Base-by-base conservation (phyloP, 169 alveolate genomes). In the Plasmodium blacklocki region DNA sequence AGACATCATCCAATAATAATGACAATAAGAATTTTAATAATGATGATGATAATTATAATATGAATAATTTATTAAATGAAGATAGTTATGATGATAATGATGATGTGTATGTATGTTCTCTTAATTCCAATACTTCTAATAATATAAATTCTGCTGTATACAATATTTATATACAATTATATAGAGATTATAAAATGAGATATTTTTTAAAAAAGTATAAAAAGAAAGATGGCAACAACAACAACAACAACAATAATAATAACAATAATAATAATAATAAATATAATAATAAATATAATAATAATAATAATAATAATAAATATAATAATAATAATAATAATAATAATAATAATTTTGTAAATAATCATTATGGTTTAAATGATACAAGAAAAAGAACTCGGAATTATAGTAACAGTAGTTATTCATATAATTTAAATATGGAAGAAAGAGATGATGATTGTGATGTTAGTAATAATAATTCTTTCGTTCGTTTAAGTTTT, bases 161-260 rank as follows among this genome's bases (percentile, higher is more conserved):
- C 9, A 78, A 78, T 11, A 78, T 78, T 52, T 78, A 78, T 52
- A 67, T 45, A 11, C 89, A 78, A 63, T 59, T 78, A n/a, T 78
- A 78, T 45, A 78, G 47, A 71, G 89, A 78, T 23, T 78, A 78
- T 71, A 78, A 78, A 56, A 78, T 70, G 72, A n/a, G 89, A 47
- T n/a, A 5, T 7, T 49, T 52, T 7, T 9, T 67, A 43, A 39
- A 54, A 8, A 76, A 62, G n/a, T 45, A 64, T 52, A 19, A 7
- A 21, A 26, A n/a, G 39, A 76, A 76, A 58, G 14, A 39, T 7
- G 87, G 32, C 6, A 32, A 45, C 9, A 29, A n/a, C n/a, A n/a
- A n/a, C n/a, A n/a, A n/a, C n/a, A n/a, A n/a, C n/a, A n/a, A n/a
- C n/a, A n/a, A n/a, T n/a, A n/a, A n/a, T n/a, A n/a, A n/a, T n/a